Base-by-base conservation (phyloP, 768 basidiomycete species). In the Amyloporia xantha region DNA sequence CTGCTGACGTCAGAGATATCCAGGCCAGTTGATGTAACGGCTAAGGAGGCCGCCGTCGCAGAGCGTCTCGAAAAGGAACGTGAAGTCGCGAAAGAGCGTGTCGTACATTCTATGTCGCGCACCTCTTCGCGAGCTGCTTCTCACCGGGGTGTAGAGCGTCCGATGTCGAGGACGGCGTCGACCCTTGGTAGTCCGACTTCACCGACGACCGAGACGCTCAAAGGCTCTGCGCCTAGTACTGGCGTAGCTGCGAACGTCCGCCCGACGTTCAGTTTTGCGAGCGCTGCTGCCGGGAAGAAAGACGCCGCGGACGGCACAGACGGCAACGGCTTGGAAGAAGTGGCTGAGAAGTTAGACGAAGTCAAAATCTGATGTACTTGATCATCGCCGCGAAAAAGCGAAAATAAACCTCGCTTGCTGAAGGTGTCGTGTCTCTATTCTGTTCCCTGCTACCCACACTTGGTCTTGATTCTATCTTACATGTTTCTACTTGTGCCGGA, bases 1-100 rank as follows among this genome's bases (percentile, higher is more conserved):
- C 37, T 35, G 7, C 20, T 40, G 25, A 35, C 35, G 12, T 10
- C 44, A 26, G 19, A 21, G 54, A 51, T 44, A 11, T 25, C 25
- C 49, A 90, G 87, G 58, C 92, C 95, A 11, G 86, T 97, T 19
- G 93, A 98, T 63, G 82, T 86, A 15, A 72, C 84, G 27, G 70
- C 76, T 0, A 78, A 80, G 46, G 93, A 97, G 59, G 83, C 79
- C 48, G 84, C 81, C 62, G 80, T 91, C 7, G 67, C 79, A 25
- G 79, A 87, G 40, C 81, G 83, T 25, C 64, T 91, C 33, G 82
- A 86, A 56, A 78, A 77, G 53, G 84, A 86, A 23, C 76, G 79
- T 25, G 74, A 76, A 41, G 54, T 59, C 13, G 53, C 59, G 39
- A 71, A 67, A 45, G 71, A 68, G 20, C 71, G 67, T 15, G 56